Evolutionary conservation across 2,329 filamentous ascomycete genomes (phyloP).

Genomic region (Ophioceras dolichostomum): DNA sequence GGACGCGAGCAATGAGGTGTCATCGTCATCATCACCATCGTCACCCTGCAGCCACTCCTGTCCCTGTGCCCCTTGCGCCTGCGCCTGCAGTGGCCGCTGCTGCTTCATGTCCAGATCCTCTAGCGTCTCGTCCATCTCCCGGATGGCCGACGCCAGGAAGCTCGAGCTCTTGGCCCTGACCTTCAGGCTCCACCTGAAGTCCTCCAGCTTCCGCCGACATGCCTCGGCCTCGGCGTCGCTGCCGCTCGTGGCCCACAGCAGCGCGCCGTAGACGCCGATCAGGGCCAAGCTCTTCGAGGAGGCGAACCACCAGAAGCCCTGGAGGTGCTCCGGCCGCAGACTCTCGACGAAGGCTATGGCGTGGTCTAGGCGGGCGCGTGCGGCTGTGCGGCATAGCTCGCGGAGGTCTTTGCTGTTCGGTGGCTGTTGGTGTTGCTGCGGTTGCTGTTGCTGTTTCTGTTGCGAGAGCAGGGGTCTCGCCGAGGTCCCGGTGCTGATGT

Average conservation of each 20-base stretch:
- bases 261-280: conserved; percentile 26
- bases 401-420: conserved; percentile 17
- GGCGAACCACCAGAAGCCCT: conserved; percentile 32
- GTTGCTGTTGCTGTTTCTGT: no score
- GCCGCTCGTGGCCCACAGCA: conserved; percentile 26
- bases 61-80: no score
- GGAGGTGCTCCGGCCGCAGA: conserved; percentile 30
- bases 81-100: no score
- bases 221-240: conserved; percentile 24
- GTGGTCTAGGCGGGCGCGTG: conserved; percentile 23
- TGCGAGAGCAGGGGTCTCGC: no score
- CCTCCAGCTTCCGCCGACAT: conserved; percentile 24
- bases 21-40: no score
- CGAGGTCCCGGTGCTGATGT: no score
- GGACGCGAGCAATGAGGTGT: no score
- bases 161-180: conserved; percentile 24
- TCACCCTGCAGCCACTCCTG: no score
- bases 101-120: conserved; percentile 7
- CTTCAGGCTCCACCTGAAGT: conserved; percentile 27
- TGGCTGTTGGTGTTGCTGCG: no score
- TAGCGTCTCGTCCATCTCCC: conserved; percentile 20
- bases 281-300: conserved; percentile 29
- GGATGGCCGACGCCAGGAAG: conserved; percentile 25
- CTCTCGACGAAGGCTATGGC: conserved; percentile 27
- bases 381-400: conserved; percentile 21